Evolutionary conservation across 345 rosid species (phyloP), one percentile per base, ranked within the genome.

Genomic region (Excoecaria cochinchinensis): DNA sequence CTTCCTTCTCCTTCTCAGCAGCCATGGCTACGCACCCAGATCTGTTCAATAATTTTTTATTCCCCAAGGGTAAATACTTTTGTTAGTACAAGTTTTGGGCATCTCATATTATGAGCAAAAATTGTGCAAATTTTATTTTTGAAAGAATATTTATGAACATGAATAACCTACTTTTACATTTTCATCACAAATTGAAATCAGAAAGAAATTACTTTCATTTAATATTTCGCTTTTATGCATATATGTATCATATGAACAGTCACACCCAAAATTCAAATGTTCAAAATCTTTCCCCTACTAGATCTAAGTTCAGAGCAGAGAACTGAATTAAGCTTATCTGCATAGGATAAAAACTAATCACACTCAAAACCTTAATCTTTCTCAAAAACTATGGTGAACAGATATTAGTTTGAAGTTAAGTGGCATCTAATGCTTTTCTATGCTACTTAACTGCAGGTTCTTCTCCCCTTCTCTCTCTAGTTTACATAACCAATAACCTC

Each of bases 1-100:
- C 39, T 58, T 73, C 79, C 31, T 73, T 72, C 44, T 57, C 62
- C 46, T 59, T 74, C 53, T 22, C 72, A 19, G 51, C 69, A 21
- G 74, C 76, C 83, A 80, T 80, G 16, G 25, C 12, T 10, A 15
- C 6, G 17, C 5, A 16, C 5, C 21, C 10, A 47, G 17, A 67
- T 68, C 71, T 22, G 14, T 68, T n/a, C 4, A 40, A 68, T 31
- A 0, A 15, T 68, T 6, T 67, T 47, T 6, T 0, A 21, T 12
- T 48, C 48, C 56, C 71, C 24, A 13, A 47, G 57, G 19, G 24
- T 0, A 46, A 47, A 48, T 24, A 13, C 39, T 21, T 40, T 40
- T 24, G 22, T 40, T 17, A 39, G 50, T 40, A 38, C 46, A 64
- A 63, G 36, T 11, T 31, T 61, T 56, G 21, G 24, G 25, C 2